Evolutionary conservation across 2,329 filamentous ascomycete genomes (phyloP).

Genomic region (Chaetomium globosum): DNA sequence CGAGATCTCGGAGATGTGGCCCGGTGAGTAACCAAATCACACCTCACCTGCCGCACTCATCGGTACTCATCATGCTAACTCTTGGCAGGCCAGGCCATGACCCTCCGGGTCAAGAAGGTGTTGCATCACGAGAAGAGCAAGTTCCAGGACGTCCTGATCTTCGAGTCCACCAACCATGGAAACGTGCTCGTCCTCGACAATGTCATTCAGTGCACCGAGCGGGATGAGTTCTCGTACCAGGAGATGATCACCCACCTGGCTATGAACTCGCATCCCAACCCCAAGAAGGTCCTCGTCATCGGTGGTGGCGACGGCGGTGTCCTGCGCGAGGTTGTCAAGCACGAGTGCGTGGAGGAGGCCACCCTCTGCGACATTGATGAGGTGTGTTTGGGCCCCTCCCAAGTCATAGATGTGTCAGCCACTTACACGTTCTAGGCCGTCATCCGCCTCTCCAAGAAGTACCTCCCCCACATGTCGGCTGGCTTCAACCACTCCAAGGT

Average conservation of each 20-base stretch:
- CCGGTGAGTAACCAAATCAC: slow-evolving; percentile 53
- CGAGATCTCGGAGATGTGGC: slow-evolving; percentile 99
- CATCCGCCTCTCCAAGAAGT: slow-evolving; percentile 97
- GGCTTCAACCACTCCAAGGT: slow-evolving; percentile 94
- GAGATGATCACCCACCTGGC: slow-evolving; percentile 99
- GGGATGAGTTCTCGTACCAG: slow-evolving; percentile 99
- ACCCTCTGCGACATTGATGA: slow-evolving; percentile 98
- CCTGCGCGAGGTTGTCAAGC: slow-evolving; percentile 98
- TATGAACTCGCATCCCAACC: slow-evolving; percentile 97
- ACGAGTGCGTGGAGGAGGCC: slow-evolving; percentile 94
- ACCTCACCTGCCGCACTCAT: background rate
- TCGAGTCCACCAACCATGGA: slow-evolving; percentile 96
- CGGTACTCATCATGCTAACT: background rate
- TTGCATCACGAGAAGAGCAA: slow-evolving; percentile 98
- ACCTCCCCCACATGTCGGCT: slow-evolving; percentile 89
- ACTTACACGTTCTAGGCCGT: slow-evolving; percentile 64
- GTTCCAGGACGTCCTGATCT: slow-evolving; percentile 99
- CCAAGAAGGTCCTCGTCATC: slow-evolving; percentile 97
- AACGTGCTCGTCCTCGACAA: slow-evolving; percentile 97
- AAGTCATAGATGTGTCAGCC: background rate
- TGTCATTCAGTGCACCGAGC: slow-evolving; percentile 97
- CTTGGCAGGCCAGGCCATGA: slow-evolving; percentile 85
- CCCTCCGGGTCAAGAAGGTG: slow-evolving; percentile 94
- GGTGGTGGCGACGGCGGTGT: slow-evolving; percentile 97
- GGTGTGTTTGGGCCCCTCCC: slow-evolving; percentile 48